phyloP scores from a whole-genome alignment of 306 rosid genomes.

The Senna tora region DNA sequence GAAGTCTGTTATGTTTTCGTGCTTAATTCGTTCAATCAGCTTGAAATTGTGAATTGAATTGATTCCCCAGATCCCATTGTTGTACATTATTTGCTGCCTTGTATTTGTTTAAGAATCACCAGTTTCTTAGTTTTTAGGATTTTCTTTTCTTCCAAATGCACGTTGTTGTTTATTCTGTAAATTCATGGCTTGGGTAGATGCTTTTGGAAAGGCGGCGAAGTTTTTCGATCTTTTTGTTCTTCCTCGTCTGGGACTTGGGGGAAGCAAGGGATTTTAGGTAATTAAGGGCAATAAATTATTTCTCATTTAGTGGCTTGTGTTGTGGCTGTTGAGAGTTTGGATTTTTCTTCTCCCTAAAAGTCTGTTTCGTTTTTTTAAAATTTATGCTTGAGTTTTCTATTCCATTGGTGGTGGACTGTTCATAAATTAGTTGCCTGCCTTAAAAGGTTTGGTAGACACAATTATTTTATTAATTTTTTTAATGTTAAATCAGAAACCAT shows the following conservation, averaged over 20 bases:
- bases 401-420: conserved; percentile 22
- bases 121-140: conserved; percentile 5
- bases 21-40: conserved; percentile 18
- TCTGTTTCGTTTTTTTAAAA: neutral
- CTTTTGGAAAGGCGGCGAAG: neutral
- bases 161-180: conserved; percentile 17
- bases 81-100: conserved; percentile 31
- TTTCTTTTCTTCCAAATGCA: neutral
- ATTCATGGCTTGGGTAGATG: conserved; percentile 25
- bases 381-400: neutral
- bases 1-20: conserved; percentile 31
- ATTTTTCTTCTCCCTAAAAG: neutral
- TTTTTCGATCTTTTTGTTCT: conserved; percentile 21
- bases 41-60: conserved; percentile 18
- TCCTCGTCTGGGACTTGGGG: conserved; percentile 21
- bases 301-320: neutral
- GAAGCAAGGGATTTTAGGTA: conserved; percentile 20
- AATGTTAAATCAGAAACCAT: conserved; percentile 3
- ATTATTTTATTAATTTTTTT: neutral
- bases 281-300: neutral
- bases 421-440: conserved; percentile 6
- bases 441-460: neutral
- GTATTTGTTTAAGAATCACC: conserved; percentile 17
- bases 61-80: neutral
- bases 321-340: neutral